Evolutionary conservation across 257 asterid genomes (phyloP), one percentile per base, ranked within the genome.

Genomic region (Knoxia roxburghii): DNA sequence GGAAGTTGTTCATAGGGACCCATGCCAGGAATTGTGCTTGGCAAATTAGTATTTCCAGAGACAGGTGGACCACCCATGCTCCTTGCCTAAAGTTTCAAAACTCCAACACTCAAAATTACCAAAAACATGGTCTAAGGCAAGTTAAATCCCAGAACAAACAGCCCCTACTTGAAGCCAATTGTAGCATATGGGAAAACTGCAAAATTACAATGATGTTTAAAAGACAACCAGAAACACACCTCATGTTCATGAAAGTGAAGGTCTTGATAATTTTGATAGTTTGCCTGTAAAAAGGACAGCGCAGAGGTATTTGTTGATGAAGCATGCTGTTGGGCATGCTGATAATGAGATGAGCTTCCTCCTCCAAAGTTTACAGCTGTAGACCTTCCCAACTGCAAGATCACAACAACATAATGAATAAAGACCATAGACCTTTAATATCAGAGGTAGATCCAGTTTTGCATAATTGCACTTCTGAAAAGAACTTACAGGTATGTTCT

Each of bases 311-410:
- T 89, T 65, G 83, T 53, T 71, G 95, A 84, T 27, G 98, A 82
- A 74, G 85, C 77, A 65, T 84, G 90, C 73, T 79, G 82, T 59
- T 87, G 93, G 41, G 20, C 60, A 72, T 89, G 98, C 70, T 84
- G 96, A 79, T 83, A 87, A 77, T 86, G 93, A 23, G 97, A 85
- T 58, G 95, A 80, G 77, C 83, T 82, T 12, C 89, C 76, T 56
- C 88, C 94, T 68, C 92, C 91, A 72, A 85, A 87, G 68, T 79
- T 81, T 46, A 85, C 79, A 60, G 90, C 96, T 64, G 95, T 30
- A 65, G 98, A 86, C 80, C 96, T 80, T 72, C 91, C 96, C 78
- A 87, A 74, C 98, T 91, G 77, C 75, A 65, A 52, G 75, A 73
- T 67, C 35, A 51, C 67, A 69, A 59, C 65, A 75, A 17, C 63